Percentiles rank a stretch among this genome's conserved stretches.
phyloP scores from a whole-genome alignment of 116 monocot genomes.

The Cymodocea nodosa region DNA sequence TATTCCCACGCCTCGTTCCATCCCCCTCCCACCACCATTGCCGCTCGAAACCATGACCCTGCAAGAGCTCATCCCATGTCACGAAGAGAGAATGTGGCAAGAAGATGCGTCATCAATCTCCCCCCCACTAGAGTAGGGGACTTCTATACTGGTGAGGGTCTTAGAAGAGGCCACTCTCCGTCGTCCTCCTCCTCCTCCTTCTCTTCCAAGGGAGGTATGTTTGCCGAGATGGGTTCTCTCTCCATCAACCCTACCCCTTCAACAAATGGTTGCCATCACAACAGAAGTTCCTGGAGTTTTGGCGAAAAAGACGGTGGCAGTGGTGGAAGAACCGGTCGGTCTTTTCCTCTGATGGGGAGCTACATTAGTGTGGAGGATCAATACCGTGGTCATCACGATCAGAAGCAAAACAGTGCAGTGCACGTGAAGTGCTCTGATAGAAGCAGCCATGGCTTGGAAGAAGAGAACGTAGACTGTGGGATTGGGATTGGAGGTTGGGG shows the following conservation, averaged over 20 bases:
- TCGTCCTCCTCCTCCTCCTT: background rate
- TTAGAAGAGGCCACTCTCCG: conserved; percentile 3
- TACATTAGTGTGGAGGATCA: conserved; percentile 1
- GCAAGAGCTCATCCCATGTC: conserved; percentile 1
- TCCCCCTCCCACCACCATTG: background rate
- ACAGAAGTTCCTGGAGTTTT: background rate
- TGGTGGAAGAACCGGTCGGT: conserved; percentile 8
- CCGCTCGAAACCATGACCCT: background rate
- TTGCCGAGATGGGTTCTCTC: conserved; percentile 48
- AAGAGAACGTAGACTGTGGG: conserved; percentile 2
- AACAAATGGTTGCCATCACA: background rate
- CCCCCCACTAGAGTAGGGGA: background rate
- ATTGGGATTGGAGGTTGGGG: conserved; percentile 8
- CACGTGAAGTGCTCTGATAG: background rate
- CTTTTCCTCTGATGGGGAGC: conserved; percentile 22
- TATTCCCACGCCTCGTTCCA: background rate
- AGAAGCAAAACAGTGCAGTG: background rate
- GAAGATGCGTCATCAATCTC: background rate
- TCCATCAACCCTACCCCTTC: conserved; percentile 32
- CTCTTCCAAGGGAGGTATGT: conserved; percentile 23
- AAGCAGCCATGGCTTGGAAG: background rate
- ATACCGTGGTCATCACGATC: background rate
- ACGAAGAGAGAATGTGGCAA: conserved; percentile 1
- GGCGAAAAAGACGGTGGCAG: background rate
- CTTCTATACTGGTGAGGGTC: background rate